Evolutionary conservation across 164 flowering plant species (phyloP).

Genomic region (Stephania yunnanensis): DNA sequence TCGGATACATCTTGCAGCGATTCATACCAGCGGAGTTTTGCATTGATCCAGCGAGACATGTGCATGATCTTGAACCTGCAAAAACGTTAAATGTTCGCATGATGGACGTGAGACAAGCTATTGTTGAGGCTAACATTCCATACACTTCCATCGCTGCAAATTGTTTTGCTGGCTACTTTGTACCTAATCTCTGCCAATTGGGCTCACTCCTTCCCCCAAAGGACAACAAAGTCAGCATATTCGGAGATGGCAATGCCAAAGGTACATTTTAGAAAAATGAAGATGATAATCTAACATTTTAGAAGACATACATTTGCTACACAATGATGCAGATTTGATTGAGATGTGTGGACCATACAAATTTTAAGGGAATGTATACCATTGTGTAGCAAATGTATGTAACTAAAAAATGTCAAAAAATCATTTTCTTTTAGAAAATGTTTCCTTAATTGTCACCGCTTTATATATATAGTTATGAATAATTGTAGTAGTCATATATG

Average conservation of each 20-base stretch:
- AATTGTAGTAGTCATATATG: no score
- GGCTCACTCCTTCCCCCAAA: slow-evolving; percentile 25
- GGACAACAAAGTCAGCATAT: slow-evolving; percentile 18
- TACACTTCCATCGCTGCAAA: slow-evolving; percentile 18
- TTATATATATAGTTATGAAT: no score
- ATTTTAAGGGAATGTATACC: no score
- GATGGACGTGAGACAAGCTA: slow-evolving; percentile 19
- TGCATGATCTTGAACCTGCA: slow-evolving; percentile 21
- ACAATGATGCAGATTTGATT: no score
- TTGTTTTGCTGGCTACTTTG: slow-evolving; percentile 17
- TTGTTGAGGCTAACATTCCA: slow-evolving; percentile 21
- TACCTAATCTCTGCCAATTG: slow-evolving; percentile 17
- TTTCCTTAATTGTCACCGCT: no score
- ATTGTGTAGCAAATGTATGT: no score
- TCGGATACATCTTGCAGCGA: slow-evolving; percentile 4
- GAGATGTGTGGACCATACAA: no score
- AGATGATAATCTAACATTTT: no score
- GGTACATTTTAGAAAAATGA: no score
- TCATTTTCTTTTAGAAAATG: no score
- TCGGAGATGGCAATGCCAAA: slow-evolving; percentile 21
- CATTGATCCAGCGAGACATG: slow-evolving; percentile 28
- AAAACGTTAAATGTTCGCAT: slow-evolving; percentile 7
- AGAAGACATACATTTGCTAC: no score
- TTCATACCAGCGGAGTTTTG: slow-evolving; percentile 34
- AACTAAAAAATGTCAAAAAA: no score